Evolutionary conservation across 2,329 filamentous ascomycete species (phyloP), one percentile per base, ranked within the genome.

Genomic region (Neofusicoccum ribis): DNA sequence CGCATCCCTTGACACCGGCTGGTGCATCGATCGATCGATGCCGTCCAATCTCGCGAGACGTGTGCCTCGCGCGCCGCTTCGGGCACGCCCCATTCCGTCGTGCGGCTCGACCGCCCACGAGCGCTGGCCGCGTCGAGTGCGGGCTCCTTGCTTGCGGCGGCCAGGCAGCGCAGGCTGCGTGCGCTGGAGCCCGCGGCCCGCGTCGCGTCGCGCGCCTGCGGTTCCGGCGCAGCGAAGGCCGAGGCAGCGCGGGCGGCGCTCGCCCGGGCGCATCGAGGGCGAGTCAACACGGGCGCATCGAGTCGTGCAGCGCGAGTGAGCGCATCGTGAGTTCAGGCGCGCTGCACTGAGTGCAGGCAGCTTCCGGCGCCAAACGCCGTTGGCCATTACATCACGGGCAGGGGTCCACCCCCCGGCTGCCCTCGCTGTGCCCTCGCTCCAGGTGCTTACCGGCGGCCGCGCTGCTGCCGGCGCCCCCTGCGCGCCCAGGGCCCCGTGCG

Each of bases 21-120:
- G 59, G 59, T 44, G 60, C 60, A 60, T 60, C 63, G 63, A 61
- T 65, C 63, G 63, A 65, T 65, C 63, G 63, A 65, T 60, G 23
- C 46, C 44, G 36, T 49, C 61, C 61, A 39, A 58, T 50, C 59
- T 62, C 47, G 50, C 47, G 36, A 43, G 46, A 51, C 47, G 46
- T 62, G 46, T 51, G 59, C 46, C 63, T 64, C 52, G 63, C 52
- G 49, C 61, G 39, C 60, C 60, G 60, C 47, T 52, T 63, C 60
- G 49, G 60, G 60, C 60, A 63, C 39, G 61, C 61, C 61, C 61
- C 61, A 56, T 50, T 44, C 39, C 50, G 61, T 39, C 47, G 36
- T 52, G 60, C 60, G 60, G 60, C 60, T 63, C 60, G 60, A 41
- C 46, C 43, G 49, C 39, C 61, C 31, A 54, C 61, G 50, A 64